A percentile compares a stretch with the other conserved stretches of the same genome.
phyloP scores from a whole-genome alignment of 768 basidiomycete genomes.

The Boletus sp. region DNA sequence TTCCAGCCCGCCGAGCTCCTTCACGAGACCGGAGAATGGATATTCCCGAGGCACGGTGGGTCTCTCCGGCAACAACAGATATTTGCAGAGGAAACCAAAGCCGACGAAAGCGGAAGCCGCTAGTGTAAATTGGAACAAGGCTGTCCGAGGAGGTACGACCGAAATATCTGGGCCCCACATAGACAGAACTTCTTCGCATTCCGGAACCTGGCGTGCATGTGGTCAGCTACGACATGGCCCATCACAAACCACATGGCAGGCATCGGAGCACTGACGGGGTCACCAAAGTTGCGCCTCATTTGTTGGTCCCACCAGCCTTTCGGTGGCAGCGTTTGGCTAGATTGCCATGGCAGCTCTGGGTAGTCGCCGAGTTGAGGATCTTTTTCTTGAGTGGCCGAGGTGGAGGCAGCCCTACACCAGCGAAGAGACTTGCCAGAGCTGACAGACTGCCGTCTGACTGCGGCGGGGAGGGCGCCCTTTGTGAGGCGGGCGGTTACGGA shows the following conservation, averaged over 20 bases:
- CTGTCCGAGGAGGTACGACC: slow-evolving; percentile 54
- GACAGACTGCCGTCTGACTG: neutral
- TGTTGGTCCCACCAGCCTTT: slow-evolving; percentile 75
- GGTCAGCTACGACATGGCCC: slow-evolving; percentile 14
- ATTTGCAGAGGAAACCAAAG: slow-evolving; percentile 60
- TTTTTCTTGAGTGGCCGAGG: slow-evolving; percentile 31
- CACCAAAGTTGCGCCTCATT: slow-evolving; percentile 78
- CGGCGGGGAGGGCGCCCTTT: slow-evolving; percentile 9
- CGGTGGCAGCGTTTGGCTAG: slow-evolving; percentile 61
- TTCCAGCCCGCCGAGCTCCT: slow-evolving; percentile 75
- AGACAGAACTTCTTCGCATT: slow-evolving; percentile 75
- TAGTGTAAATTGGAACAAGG: slow-evolving; percentile 63
- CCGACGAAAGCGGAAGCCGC: slow-evolving; percentile 62
- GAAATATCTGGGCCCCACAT: slow-evolving; percentile 89
- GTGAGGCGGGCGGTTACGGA: slow-evolving; percentile 13
- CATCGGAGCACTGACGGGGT: slow-evolving; percentile 52
- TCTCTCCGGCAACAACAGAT: slow-evolving; percentile 53
- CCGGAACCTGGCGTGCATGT: slow-evolving; percentile 56
- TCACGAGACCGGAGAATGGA: slow-evolving; percentile 71
- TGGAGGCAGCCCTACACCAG: slow-evolving; percentile 15
- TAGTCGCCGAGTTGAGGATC: slow-evolving; percentile 76
- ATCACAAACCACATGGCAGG: neutral
- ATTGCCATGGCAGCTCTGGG: slow-evolving; percentile 66
- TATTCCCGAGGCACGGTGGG: slow-evolving; percentile 73
- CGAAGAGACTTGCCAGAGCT: neutral